phyloP scores from a whole-genome alignment of 2,329 filamentous ascomycete species.

The Pestalotiopsis sp. region DNA sequence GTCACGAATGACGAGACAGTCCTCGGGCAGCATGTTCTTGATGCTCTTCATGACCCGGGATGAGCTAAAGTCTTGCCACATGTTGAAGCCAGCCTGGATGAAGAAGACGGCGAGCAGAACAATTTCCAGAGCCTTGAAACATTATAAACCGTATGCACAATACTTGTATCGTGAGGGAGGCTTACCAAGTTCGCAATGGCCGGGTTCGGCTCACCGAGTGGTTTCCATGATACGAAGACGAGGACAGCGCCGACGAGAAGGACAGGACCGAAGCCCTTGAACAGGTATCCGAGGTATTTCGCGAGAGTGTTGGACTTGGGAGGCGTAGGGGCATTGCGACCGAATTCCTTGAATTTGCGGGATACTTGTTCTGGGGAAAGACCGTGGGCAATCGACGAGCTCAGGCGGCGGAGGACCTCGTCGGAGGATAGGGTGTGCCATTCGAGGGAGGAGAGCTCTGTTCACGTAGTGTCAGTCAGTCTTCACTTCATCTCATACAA shows the following conservation, averaged over 20 bases:
- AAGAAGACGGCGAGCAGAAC: constrained; percentile 72
- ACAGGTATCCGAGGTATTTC: constrained; percentile 70
- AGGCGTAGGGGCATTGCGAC: constrained; percentile 67
- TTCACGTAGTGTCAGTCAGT: constrained; percentile 18
- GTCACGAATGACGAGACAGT: constrained; percentile 67
- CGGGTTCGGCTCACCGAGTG: constrained; percentile 68
- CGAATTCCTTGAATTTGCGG: constrained; percentile 60
- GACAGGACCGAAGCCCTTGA: constrained; percentile 76
- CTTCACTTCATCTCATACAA: not conserved
- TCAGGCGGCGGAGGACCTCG: constrained; percentile 62
- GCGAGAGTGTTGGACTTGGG: constrained; percentile 62
- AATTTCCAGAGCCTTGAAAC: constrained; percentile 63
- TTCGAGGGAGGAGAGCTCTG: constrained; percentile 65
- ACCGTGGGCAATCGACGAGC: constrained; percentile 57
- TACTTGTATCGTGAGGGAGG: not conserved
- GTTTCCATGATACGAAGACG: constrained; percentile 78
- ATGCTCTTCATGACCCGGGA: constrained; percentile 79
- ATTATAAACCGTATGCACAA: not conserved
- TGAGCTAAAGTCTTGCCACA: constrained; percentile 76
- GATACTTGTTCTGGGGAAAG: constrained; percentile 61
- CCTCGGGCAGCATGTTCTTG: constrained; percentile 77
- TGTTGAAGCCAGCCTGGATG: constrained; percentile 70
- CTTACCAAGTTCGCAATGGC: constrained; percentile 62
- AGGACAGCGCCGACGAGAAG: constrained; percentile 70
- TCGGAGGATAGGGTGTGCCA: constrained; percentile 66